These are phyloP conservation scores for Dentipellis fragilis DNA, from an alignment of 768 basidiomycete species.

Conservation along the genomic window DNA sequence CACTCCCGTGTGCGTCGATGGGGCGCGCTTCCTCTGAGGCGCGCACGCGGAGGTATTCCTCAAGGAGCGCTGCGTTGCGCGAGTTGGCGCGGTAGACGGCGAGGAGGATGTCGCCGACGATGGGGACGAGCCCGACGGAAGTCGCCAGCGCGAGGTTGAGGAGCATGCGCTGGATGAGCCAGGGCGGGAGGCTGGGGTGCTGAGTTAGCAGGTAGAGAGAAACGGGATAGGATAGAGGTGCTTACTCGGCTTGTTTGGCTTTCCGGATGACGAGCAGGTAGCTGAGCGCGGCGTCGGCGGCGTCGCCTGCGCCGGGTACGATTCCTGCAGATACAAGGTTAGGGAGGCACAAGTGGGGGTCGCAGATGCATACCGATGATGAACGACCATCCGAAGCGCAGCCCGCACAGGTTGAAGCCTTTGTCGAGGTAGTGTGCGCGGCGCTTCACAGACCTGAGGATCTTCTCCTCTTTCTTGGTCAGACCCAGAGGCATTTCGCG, in stretches of 20 bases:
- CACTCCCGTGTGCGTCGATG: not conserved
- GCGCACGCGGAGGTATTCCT: slow-evolving; percentile 73
- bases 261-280: slow-evolving; percentile 73
- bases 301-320: slow-evolving; percentile 61
- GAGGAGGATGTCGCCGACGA: slow-evolving; percentile 66
- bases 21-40: not conserved
- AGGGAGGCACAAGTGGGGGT: not conserved
- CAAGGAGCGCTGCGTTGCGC: slow-evolving; percentile 77
- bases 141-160: slow-evolving; percentile 66
- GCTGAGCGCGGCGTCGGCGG: slow-evolving; percentile 52
- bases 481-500: slow-evolving; percentile 68
- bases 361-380: slow-evolving; percentile 37
- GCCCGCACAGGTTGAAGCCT: slow-evolving; percentile 67
- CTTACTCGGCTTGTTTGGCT: slow-evolving; percentile 62
- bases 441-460: slow-evolving; percentile 63
- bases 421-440: slow-evolving; percentile 85
- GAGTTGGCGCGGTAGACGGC: slow-evolving; percentile 83
- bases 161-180: slow-evolving; percentile 68
- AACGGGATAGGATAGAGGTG: not conserved
- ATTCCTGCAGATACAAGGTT: slow-evolving; percentile 29
- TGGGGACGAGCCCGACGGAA: slow-evolving; percentile 55
- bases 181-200: slow-evolving; percentile 34
- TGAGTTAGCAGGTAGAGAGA: not conserved
- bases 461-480: slow-evolving; percentile 61
- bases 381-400: slow-evolving; percentile 84